A percentile compares a stretch with the other conserved stretches of the same genome.
Conservation (phyloP, 2,329 filamentous ascomycete species). For the Alternaria atra region DNA sequence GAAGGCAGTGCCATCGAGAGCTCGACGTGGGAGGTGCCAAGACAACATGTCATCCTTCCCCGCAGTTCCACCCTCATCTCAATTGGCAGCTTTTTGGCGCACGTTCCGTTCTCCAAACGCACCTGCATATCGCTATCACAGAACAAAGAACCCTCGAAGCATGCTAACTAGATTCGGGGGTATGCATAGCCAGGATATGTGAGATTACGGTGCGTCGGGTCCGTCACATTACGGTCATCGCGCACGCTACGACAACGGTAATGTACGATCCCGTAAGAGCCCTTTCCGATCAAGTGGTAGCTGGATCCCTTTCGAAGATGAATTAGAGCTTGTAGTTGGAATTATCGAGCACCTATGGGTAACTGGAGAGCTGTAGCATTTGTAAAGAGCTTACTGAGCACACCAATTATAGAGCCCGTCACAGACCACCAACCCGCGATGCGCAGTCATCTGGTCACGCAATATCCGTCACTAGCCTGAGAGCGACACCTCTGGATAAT, state of each 20-base stretch:
- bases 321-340: neutral
- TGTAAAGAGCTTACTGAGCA: constrained; percentile 3
- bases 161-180: neutral
- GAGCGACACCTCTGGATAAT: neutral
- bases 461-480: constrained; percentile 13
- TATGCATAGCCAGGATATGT: neutral
- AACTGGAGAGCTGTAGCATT: neutral
- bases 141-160: neutral
- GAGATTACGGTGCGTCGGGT: neutral
- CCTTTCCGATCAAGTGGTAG: neutral
- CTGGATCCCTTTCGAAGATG: neutral
- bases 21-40: constrained; percentile 13
- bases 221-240: neutral
- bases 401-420: neutral
- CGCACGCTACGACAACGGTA: neutral
- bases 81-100: constrained; percentile 4
- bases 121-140: neutral
- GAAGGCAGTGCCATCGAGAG: constrained; percentile 13
- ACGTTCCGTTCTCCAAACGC: constrained; percentile 10
- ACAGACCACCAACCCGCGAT: constrained; percentile 7
- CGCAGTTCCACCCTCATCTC: constrained; percentile 17
- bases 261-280: neutral
- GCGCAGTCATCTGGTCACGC: constrained; percentile 9
- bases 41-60: constrained; percentile 23
- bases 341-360: neutral